Base-by-base conservation (phyloP, 768 basidiomycete genomes). In the Suillus brevipes region DNA sequence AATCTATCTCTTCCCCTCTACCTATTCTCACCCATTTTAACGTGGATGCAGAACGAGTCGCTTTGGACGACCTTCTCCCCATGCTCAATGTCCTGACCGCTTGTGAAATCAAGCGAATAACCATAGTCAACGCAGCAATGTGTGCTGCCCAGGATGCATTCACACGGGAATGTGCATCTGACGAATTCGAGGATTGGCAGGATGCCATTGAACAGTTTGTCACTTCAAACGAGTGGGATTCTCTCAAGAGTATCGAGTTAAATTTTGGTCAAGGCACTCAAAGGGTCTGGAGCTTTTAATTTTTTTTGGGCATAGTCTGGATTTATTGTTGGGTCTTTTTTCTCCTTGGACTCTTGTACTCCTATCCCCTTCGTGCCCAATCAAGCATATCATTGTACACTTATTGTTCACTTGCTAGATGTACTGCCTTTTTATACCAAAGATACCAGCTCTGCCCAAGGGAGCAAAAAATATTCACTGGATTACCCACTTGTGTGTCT, bases 161-260 rank as follows among this genome's bases (percentile, higher is more conserved):
- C 20, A 67, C 66, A 0, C 72, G 67, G 6, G 70, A 76, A 50
- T 77, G 76, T 31, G 75, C 75, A 0, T 66, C 77, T 16, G 75
- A 77, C 25, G 75, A 76, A 58, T 72, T 76, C 62, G 59, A 68
- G 43, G 75, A 76, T 12, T 76, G 75, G 75, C 40, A 53, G 20
- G 56, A 62, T 3, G 68, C 70, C 18, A 25, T 76, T 5, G 69
- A 76, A 0, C 25, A 55, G 1, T 76, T 74, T 14, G 28, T 76
- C 49, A 31, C 31, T 23, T 65, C 67, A 36, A 34, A 56, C 25
- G 68, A 65, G 5, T 75, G 74, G 73, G 16, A 31, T 25, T 38
- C 63, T 0, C 69, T 75, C 18, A 43, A 66, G 1, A 67, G 63
- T 8, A 45, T 75, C 3, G 63, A 66, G 9, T 65, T 75, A 9